These are phyloP conservation scores for Cercospora sp. DNA, from an alignment of 2,329 filamentous ascomycete genomes.

Conservation along the genomic window DNA sequence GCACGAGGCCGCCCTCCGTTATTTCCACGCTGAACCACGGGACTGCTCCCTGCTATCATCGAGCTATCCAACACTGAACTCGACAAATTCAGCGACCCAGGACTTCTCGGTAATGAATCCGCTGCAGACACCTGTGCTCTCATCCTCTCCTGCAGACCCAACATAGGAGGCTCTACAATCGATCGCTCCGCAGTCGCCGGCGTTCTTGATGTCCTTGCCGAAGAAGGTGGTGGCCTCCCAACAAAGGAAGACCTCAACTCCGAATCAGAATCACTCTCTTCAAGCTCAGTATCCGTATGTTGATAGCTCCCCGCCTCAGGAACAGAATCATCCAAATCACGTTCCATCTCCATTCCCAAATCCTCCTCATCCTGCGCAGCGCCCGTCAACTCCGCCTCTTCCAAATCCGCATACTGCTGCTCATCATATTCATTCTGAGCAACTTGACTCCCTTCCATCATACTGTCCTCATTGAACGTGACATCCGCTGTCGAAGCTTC, in stretches of 20 bases:
- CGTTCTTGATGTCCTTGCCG: constrained; percentile 10
- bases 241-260: constrained; percentile 34
- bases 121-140: constrained; percentile 33
- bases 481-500: constrained; percentile 52
- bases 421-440: constrained; percentile 45
- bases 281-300: constrained; percentile 55
- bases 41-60: constrained; percentile 37
- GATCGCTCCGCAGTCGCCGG: constrained; percentile 16
- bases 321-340: constrained; percentile 51
- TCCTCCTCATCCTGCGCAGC: constrained; percentile 51
- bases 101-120: constrained; percentile 36
- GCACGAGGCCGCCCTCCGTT: constrained; percentile 15
- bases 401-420: constrained; percentile 46
- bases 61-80: constrained; percentile 42
- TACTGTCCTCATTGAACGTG: constrained; percentile 52
- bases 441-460: constrained; percentile 49
- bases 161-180: constrained; percentile 15
- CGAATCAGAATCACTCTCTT: constrained; percentile 41
- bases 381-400: constrained; percentile 51
- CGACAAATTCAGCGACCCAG: constrained; percentile 37
- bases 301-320: constrained; percentile 56
- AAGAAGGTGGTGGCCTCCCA: constrained; percentile 11
- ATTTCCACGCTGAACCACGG: constrained; percentile 34
- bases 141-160: constrained; percentile 35
- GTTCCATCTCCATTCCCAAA: constrained; percentile 38